Evolutionary conservation across 345 rosid species (phyloP).

Genomic region (Citrus trifoliata): DNA sequence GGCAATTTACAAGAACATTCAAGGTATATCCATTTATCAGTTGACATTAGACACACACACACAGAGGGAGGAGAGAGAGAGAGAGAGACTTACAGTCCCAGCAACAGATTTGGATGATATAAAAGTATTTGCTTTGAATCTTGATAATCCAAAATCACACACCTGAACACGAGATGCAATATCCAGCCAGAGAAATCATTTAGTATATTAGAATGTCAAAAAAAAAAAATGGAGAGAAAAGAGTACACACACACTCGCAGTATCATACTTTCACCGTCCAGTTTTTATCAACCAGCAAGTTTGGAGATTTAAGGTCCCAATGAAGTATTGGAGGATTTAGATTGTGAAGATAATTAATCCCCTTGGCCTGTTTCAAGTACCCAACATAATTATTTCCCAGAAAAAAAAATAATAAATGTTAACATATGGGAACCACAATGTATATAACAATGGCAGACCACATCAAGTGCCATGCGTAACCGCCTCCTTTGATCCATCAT

Average conservation of each 20-base stretch:
- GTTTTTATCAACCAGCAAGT: conserved; percentile 90
- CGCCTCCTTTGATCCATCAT: conserved; percentile 80
- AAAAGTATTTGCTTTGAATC: conserved; percentile 88
- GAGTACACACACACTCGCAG: no score
- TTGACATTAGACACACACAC: not conserved
- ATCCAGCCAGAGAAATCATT: not conserved
- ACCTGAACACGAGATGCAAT: conserved; percentile 44
- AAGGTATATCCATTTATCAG: not conserved
- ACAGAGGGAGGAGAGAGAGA: not conserved
- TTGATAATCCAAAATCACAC: conserved; percentile 93
- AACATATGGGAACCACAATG: not conserved
- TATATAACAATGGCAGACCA: conserved; percentile 47
- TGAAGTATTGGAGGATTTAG: conserved; percentile 89
- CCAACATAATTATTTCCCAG: conserved; percentile 4
- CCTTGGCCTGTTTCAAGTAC: conserved; percentile 78
- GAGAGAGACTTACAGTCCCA: conserved; percentile 72
- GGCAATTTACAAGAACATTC: not conserved
- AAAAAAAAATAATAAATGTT: not conserved
- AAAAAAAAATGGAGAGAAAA: no score
- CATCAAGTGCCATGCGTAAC: conserved; percentile 91
- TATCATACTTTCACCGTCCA: conserved; percentile 85
- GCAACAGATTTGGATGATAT: conserved; percentile 95
- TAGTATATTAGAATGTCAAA: not conserved
- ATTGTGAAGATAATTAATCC: conserved; percentile 91
- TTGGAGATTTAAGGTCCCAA: conserved; percentile 98